Percentiles rank a stretch among this genome's conserved stretches.
Evolutionary conservation across 495 filamentous ascomycete genomes (phyloP).

Genomic region (Pseudevernia furfuracea): DNA sequence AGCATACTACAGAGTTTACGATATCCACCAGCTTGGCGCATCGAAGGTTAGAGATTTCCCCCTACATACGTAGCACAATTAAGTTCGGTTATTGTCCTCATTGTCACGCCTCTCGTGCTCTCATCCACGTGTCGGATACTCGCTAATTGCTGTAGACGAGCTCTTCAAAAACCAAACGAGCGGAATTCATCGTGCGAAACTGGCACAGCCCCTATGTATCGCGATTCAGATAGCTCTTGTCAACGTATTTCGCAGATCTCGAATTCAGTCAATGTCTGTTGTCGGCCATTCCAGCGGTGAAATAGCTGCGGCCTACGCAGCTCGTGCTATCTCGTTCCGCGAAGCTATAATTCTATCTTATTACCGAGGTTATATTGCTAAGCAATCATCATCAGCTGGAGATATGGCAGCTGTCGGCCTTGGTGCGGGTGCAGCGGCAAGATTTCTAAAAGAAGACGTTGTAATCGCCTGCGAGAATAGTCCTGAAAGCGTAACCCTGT

Average conservation of each 20-base stretch:
- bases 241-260: slow-evolving; percentile 21
- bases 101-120: background rate
- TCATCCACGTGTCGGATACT: background rate
- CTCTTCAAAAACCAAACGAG: slow-evolving; percentile 5
- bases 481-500: slow-evolving; percentile 41
- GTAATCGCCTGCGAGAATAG: slow-evolving; percentile 47
- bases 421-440: slow-evolving; percentile 23
- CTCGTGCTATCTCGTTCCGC: slow-evolving; percentile 12
- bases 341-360: slow-evolving; percentile 24
- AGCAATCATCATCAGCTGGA: slow-evolving; percentile 17
- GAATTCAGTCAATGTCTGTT: slow-evolving; percentile 23
- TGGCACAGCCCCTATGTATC: slow-evolving; percentile 29
- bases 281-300: slow-evolving; percentile 28
- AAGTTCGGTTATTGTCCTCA: background rate
- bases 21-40: background rate
- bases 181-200: slow-evolving; percentile 18
- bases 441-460: slow-evolving; percentile 21
- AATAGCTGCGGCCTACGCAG: slow-evolving; percentile 26
- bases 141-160: background rate
- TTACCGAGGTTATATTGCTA: slow-evolving; percentile 21
- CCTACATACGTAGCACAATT: background rate
- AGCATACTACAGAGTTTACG: slow-evolving; percentile 5
- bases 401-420: slow-evolving; percentile 41
- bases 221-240: slow-evolving; percentile 31
- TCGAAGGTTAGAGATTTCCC: background rate